These are phyloP conservation scores for Huntiella decipiens DNA, from an alignment of 2,329 filamentous ascomycete genomes.

Conservation along the genomic window DNA sequence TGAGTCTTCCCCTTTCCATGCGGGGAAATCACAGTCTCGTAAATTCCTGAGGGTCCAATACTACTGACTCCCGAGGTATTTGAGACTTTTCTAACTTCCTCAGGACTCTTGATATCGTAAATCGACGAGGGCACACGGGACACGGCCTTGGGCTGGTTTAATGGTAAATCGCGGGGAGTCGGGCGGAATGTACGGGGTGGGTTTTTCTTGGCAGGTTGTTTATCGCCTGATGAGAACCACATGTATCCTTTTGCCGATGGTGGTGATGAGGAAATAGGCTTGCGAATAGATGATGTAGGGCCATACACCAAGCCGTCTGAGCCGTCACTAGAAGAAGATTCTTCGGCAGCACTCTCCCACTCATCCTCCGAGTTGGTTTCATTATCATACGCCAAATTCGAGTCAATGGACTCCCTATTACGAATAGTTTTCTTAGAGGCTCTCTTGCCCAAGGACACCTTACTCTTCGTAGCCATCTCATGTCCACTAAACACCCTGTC, in stretches of 20 bases:
- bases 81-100: neutral
- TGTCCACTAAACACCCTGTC: slow-evolving; percentile 1
- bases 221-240: neutral
- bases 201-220: neutral
- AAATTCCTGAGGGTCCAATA: too few relatives aligned
- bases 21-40: too few relatives aligned
- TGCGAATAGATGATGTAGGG: neutral
- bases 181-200: neutral
- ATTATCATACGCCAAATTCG: slow-evolving; percentile 3
- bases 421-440: slow-evolving; percentile 5
- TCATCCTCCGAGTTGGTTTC: neutral
- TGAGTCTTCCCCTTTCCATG: neutral
- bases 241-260: neutral
- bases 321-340: neutral
- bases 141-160: neutral
- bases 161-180: neutral
- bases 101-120: neutral
- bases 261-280: neutral
- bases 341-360: slow-evolving; percentile 8
- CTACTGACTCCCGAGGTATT: neutral
- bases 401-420: neutral
- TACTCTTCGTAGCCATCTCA: neutral
- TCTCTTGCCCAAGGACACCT: neutral
- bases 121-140: neutral
- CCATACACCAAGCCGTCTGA: slow-evolving; percentile 10